A percentile compares a stretch with the other conserved stretches of the same genome.
Conservation (phyloP, 805 yeast species). For the Jamesozyma jinghongensis region DNA sequence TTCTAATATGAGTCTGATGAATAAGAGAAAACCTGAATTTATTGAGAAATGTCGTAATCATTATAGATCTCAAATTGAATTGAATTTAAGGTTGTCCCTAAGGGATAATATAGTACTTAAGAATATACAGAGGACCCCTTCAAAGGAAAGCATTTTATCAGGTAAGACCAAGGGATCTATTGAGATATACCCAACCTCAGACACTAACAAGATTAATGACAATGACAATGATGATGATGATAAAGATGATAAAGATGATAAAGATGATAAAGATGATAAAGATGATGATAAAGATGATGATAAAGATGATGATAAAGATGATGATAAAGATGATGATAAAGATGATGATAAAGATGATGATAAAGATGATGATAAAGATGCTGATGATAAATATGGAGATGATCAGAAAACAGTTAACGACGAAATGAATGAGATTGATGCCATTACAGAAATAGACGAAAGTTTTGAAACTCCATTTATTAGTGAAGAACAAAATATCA, state of each 20-base stretch:
- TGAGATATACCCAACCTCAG: no score
- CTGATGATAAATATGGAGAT: no score
- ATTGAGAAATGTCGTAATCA: conserved; percentile 54
- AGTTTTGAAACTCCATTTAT: conserved; percentile 28
- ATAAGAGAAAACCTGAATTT: conserved; percentile 63
- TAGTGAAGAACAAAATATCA: conserved; percentile 32
- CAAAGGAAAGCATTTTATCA: neutral
- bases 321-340: no score
- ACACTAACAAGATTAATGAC: neutral
- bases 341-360: no score
- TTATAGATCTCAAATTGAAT: conserved; percentile 5
- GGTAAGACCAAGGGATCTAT: no score
- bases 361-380: no score
- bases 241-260: no score
- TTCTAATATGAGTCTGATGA: conserved; percentile 90
- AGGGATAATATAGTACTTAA: conserved; percentile 4
- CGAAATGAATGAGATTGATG: conserved; percentile 16
- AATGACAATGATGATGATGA: no score
- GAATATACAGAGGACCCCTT: conserved; percentile 11
- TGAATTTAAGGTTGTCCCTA: conserved; percentile 15
- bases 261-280: no score
- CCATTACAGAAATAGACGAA: conserved; percentile 26
- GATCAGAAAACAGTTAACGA: no score
- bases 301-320: no score
- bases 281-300: no score